Evolutionary conservation across 352 stramenopile species (phyloP).

Genomic region (Phytopythium litorale): DNA sequence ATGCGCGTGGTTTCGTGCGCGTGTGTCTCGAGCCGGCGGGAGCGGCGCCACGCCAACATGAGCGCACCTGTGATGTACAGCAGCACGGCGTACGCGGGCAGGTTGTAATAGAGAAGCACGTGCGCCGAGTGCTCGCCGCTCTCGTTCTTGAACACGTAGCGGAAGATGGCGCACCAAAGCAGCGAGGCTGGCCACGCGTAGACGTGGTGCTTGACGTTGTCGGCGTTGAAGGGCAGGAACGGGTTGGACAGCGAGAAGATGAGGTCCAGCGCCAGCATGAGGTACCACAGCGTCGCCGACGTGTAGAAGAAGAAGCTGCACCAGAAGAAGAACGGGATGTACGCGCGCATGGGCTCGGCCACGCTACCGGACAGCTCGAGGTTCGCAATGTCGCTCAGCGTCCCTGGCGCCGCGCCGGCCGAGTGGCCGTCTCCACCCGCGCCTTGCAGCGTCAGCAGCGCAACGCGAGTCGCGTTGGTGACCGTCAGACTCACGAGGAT

Average conservation of each 20-base stretch:
- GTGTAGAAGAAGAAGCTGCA: constrained; percentile 81
- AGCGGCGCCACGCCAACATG: constrained; percentile 63
- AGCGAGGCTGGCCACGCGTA: constrained; percentile 71
- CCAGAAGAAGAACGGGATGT: constrained; percentile 82
- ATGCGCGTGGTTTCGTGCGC: constrained; percentile 69
- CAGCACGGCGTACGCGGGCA: constrained; percentile 64
- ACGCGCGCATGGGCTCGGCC: constrained; percentile 26
- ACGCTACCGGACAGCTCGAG: constrained; percentile 30
- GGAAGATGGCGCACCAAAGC: constrained; percentile 68
- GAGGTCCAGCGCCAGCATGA: constrained; percentile 82
- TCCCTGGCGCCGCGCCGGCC: constrained; percentile 23
- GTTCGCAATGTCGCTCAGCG: constrained; percentile 63
- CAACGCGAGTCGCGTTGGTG: constrained; percentile 62
- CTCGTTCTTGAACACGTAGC: constrained; percentile 43
- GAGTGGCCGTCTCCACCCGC: not conserved
- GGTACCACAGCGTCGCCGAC: constrained; percentile 73
- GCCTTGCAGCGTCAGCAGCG: constrained; percentile 32
- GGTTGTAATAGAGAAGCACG: constrained; percentile 63
- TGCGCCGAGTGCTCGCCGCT: constrained; percentile 24
- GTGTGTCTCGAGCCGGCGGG: constrained; percentile 65
- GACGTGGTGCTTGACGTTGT: constrained; percentile 83
- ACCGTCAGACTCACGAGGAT: constrained; percentile 71
- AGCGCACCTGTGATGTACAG: constrained; percentile 62
- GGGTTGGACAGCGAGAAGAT: constrained; percentile 87
- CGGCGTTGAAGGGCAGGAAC: constrained; percentile 83